Evolutionary conservation across 2,329 filamentous ascomycete genomes (phyloP).

Genomic region (Colletotrichum incanum): DNA sequence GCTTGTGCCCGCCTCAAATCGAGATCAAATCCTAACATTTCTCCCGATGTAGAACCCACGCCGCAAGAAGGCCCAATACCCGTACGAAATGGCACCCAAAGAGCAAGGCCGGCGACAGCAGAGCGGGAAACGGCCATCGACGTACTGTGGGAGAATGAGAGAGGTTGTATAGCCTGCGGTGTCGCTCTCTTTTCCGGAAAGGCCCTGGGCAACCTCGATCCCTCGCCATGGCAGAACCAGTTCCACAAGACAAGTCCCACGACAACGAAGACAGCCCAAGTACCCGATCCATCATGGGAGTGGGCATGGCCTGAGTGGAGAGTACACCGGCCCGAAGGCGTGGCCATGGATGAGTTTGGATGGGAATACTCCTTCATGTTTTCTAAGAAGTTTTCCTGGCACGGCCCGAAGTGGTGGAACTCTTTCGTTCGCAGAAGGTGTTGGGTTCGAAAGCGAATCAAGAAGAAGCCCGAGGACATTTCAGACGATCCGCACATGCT

Average conservation of each 20-base stretch:
- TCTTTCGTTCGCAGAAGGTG: conserved; percentile 92
- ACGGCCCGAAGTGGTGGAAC: conserved; percentile 92
- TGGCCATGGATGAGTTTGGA: conserved; percentile 82
- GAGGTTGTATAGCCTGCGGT: conserved; percentile 91
- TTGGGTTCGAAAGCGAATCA: conserved; percentile 88
- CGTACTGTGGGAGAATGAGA: conserved; percentile 95
- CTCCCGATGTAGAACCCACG: conserved; percentile 24
- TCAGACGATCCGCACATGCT: conserved; percentile 75
- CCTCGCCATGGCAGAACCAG: conserved; percentile 86
- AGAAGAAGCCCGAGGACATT: conserved; percentile 65
- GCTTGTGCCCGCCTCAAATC: no score
- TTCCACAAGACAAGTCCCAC: conserved; percentile 74
- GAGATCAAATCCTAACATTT: background rate
- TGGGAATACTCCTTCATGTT: conserved; percentile 98
- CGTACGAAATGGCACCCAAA: conserved; percentile 14
- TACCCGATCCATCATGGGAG: conserved; percentile 95
- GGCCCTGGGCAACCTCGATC: conserved; percentile 89
- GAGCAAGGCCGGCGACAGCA: conserved; percentile 16
- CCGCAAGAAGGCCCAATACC: conserved; percentile 24
- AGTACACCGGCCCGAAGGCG: conserved; percentile 80
- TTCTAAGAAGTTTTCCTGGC: conserved; percentile 82
- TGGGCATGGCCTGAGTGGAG: conserved; percentile 83
- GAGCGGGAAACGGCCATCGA: conserved; percentile 78
- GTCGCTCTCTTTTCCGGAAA: conserved; percentile 90
- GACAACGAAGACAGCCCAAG: conserved; percentile 86